Base-by-base conservation (phyloP, 2,329 filamentous ascomycete genomes). In the Talaromyces marneffei region DNA sequence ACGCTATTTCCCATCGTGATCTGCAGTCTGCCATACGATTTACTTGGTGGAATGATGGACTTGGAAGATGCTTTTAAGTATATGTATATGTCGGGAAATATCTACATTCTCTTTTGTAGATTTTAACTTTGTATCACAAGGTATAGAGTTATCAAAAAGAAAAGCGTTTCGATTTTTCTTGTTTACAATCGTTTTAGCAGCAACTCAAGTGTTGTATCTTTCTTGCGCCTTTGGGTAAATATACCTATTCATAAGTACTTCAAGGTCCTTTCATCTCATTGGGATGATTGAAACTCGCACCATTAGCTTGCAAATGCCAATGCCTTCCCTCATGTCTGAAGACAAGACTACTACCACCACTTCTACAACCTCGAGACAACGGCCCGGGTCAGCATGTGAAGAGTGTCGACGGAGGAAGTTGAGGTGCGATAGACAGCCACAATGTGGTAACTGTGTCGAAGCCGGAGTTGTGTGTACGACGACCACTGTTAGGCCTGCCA, bases 341-440 rank as follows among this genome's bases (percentile, higher is more conserved):
- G 56, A 62, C 31, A 62, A 62, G 48, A 48, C n/a, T 20, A 14
- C 29, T 29, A 23, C 39, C 23, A 42, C 23, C 27, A 44, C 48
- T 25, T 55, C 48, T 9, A 42, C 59, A 10, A 27, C 54, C 18
- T 69, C 67, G 16, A 67, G 69, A 16, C 69, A 71, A 59, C 67
- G 67, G 2, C 69, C 69, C 5, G 69, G 69, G 16, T 63, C 61
- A 53, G 94, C 94, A 35, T 99, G 94, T 75, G 90, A 96, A 71
- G 87, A 97, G 65, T 99, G 94, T 74, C 84, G 93, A 69, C 94
- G 92, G 77, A 85, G 93, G 72, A 97, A 97, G 78, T 80, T 97
- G 66, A 88, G 90, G 75, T 97, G 92, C 75, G 92, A 97, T 74
- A 91, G 92, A 44, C 79, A 84, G 58, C 87, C 89, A 65, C 92